Conservation (phyloP, 305 asterid species). For the Fraxinus sp. region DNA sequence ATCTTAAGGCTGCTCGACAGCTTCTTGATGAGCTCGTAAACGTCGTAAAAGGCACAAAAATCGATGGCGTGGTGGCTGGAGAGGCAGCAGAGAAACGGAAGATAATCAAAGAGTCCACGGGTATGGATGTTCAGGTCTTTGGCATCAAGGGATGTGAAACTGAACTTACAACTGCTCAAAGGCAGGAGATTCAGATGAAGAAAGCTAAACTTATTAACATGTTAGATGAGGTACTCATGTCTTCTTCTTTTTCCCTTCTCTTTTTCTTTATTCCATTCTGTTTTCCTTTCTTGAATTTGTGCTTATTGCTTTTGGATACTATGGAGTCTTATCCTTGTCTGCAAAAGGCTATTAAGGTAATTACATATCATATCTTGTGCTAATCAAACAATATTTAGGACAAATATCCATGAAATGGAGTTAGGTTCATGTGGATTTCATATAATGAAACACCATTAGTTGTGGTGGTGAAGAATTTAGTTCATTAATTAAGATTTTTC, state of each 20-base stretch:
- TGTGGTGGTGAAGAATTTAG: background rate
- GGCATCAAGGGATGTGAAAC: slow-evolving; percentile 1
- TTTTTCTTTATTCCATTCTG: background rate
- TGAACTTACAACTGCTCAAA: slow-evolving; percentile 55
- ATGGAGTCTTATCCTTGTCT: background rate
- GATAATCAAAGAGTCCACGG: slow-evolving; percentile 17
- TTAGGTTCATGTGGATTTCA: background rate
- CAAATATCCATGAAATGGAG: background rate
- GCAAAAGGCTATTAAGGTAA: background rate
- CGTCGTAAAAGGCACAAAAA: slow-evolving; percentile 34
- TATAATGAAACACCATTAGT: background rate
- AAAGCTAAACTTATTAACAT: slow-evolving; percentile 58
- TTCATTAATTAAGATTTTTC: background rate
- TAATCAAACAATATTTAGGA: background rate
- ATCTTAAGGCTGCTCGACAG: slow-evolving; percentile 56
- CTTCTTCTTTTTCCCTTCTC: background rate
- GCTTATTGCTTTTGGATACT: background rate
- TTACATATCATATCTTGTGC: background rate
- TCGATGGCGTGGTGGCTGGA: background rate
- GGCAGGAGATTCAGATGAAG: slow-evolving; percentile 72
- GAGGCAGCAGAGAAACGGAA: slow-evolving; percentile 34
- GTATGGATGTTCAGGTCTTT: background rate
- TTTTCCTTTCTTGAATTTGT: background rate
- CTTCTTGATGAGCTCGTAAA: slow-evolving; percentile 58
- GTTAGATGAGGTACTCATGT: slow-evolving; percentile 62